Evolutionary conservation across 768 basidiomycete genomes (phyloP).

Genomic region (Lentinula sp.): DNA sequence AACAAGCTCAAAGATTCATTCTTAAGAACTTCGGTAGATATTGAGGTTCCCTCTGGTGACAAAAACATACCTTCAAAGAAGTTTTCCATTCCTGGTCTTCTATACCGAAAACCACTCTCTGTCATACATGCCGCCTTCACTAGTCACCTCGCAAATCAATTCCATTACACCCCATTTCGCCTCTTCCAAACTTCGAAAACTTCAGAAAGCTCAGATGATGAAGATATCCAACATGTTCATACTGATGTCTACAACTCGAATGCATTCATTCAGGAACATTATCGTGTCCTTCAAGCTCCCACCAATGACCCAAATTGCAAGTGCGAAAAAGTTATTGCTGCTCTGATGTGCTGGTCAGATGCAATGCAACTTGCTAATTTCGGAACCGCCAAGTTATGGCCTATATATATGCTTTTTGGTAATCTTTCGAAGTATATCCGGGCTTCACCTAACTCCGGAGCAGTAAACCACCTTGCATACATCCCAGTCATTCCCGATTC

Average conservation of each 20-base stretch:
- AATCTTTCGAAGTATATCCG: no score
- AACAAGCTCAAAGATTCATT: neutral
- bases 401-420: no score
- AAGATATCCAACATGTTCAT: constrained; percentile 3
- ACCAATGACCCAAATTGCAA: no score
- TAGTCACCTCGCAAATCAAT: constrained; percentile 12
- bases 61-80: constrained; percentile 12
- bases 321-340: no score
- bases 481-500: no score
- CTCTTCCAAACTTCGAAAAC: constrained; percentile 10
- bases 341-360: no score
- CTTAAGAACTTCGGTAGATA: constrained; percentile 15
- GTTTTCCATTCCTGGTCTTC: constrained; percentile 20
- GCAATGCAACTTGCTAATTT: no score
- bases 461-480: no score
- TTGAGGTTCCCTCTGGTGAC: constrained; percentile 18
- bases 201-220: neutral
- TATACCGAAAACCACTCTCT: constrained; percentile 15
- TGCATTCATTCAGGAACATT: constrained; percentile 14
- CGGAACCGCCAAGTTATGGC: no score
- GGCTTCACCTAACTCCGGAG: no score
- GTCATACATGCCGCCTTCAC: constrained; percentile 18
- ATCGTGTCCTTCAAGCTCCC: neutral
- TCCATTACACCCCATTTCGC: constrained; percentile 20
- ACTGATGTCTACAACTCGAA: constrained; percentile 17